Evolutionary conservation across 164 flowering plant genomes (phyloP).

Genomic region (grape (Vitis vinifera)): DNA sequence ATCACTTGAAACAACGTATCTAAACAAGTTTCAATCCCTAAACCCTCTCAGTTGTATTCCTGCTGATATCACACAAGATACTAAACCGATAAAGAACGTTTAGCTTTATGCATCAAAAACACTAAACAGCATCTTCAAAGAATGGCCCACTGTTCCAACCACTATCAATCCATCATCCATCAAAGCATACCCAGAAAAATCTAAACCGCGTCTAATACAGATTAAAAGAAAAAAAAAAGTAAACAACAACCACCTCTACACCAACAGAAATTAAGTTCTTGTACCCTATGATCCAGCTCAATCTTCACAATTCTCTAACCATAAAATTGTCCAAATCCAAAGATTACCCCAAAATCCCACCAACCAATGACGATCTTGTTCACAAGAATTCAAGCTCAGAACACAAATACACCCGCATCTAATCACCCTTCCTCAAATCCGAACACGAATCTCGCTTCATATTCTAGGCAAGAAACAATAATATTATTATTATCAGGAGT

Average conservation of each 20-base stretch:
- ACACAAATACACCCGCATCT: not conserved
- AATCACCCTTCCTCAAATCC: not conserved
- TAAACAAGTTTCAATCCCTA: not conserved
- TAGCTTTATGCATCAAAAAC: not conserved
- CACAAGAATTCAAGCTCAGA: not conserved
- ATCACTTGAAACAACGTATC: not conserved
- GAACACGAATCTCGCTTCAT: slow-evolving; percentile 2
- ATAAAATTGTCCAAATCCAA: not conserved
- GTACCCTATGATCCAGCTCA: slow-evolving; percentile 10
- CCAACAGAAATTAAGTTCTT: not conserved
- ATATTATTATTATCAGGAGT: not conserved
- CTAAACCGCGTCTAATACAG: not conserved
- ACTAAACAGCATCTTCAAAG: not conserved
- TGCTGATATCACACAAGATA: not conserved
- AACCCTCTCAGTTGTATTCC: slow-evolving; percentile 1
- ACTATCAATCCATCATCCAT: slow-evolving; percentile 1
- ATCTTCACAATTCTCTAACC: not conserved
- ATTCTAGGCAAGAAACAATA: not conserved
- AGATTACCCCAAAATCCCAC: not conserved
- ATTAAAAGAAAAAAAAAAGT: not conserved
- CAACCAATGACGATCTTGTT: not conserved
- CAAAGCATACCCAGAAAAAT: slow-evolving; percentile 2
- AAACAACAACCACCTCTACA: slow-evolving; percentile 1
- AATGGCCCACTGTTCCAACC: not conserved
- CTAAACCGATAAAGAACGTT: not conserved